These are phyloP conservation scores for Colletotrichum sp. DNA, from an alignment of 2,329 filamentous ascomycete genomes.

Conservation along the genomic window DNA sequence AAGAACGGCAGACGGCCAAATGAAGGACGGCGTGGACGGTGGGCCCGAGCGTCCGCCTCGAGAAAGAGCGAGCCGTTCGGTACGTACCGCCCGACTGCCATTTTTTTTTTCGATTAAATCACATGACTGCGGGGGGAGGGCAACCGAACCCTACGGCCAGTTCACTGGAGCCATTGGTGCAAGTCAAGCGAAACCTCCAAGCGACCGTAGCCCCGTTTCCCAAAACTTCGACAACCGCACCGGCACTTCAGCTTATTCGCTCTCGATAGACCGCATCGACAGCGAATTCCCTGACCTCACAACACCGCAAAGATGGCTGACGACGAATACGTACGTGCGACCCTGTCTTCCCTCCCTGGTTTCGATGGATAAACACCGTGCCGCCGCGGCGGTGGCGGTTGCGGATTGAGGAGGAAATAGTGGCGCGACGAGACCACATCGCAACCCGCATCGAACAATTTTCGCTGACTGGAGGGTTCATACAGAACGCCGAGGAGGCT, in stretches of 20 bases:
- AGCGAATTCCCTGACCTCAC: constrained; percentile 46
- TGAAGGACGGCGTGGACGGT: background rate
- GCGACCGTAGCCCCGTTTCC: constrained; percentile 8
- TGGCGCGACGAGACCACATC: background rate
- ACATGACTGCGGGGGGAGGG: constrained; percentile 20
- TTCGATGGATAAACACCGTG: background rate
- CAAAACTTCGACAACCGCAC: constrained; percentile 19
- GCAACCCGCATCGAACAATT: constrained; percentile 29
- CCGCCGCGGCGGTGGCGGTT: background rate
- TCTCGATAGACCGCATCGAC: constrained; percentile 46
- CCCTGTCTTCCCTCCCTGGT: constrained; percentile 17
- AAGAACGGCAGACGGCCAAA: background rate
- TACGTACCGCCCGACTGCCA: background rate
- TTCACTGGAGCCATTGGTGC: background rate
- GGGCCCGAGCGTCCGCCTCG: background rate
- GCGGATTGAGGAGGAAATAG: background rate
- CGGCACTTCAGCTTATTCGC: constrained; percentile 37
- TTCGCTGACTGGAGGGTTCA: constrained; percentile 19
- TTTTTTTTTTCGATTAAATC: background rate
- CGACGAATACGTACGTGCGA: constrained; percentile 78
- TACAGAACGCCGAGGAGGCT: constrained; percentile 94
- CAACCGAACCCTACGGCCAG: constrained; percentile 20
- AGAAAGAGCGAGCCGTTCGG: background rate
- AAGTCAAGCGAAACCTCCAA: constrained; percentile 21
- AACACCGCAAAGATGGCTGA: constrained; percentile 77